Percentiles rank a stretch among this genome's conserved stretches.
Evolutionary conservation across 1,284 basidiomycete species (phyloP).

Genomic region (Fomitopsis palustris): DNA sequence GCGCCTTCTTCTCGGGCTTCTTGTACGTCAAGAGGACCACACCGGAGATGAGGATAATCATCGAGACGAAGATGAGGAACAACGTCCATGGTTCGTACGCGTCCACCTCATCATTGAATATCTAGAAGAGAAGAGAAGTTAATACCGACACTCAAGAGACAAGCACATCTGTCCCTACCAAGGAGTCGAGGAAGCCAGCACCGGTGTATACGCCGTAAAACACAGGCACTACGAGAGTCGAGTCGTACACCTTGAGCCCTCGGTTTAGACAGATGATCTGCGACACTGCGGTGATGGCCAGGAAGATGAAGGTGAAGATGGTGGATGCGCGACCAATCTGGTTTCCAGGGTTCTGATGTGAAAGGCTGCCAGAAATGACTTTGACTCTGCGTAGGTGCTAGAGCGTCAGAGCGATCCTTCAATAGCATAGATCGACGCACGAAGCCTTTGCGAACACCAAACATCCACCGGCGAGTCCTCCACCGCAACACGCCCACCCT

Average conservation of each 20-base stretch:
- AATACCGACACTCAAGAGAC: neutral
- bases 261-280: slow-evolving; percentile 92
- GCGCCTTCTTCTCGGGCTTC: slow-evolving; percentile 56
- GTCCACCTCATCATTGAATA: slow-evolving; percentile 80
- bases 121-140: slow-evolving; percentile 23
- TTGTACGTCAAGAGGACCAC: slow-evolving; percentile 85
- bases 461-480: slow-evolving; percentile 83
- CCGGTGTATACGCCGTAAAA: slow-evolving; percentile 72
- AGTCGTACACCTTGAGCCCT: slow-evolving; percentile 78
- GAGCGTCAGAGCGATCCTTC: neutral
- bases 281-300: slow-evolving; percentile 75
- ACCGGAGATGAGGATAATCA: slow-evolving; percentile 79
- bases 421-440: slow-evolving; percentile 41
- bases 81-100: slow-evolving; percentile 85
- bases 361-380: slow-evolving; percentile 69
- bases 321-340: slow-evolving; percentile 81
- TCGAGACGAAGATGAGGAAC: slow-evolving; percentile 82
- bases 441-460: slow-evolving; percentile 90
- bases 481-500: slow-evolving; percentile 89
- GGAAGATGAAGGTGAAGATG: slow-evolving; percentile 80
- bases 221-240: slow-evolving; percentile 70
- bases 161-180: slow-evolving; percentile 34
- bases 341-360: slow-evolving; percentile 77
- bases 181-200: slow-evolving; percentile 62
- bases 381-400: slow-evolving; percentile 52